These are phyloP conservation scores for Puccinia horiana DNA, from an alignment of 1,284 basidiomycete genomes.

Conservation along the genomic window DNA sequence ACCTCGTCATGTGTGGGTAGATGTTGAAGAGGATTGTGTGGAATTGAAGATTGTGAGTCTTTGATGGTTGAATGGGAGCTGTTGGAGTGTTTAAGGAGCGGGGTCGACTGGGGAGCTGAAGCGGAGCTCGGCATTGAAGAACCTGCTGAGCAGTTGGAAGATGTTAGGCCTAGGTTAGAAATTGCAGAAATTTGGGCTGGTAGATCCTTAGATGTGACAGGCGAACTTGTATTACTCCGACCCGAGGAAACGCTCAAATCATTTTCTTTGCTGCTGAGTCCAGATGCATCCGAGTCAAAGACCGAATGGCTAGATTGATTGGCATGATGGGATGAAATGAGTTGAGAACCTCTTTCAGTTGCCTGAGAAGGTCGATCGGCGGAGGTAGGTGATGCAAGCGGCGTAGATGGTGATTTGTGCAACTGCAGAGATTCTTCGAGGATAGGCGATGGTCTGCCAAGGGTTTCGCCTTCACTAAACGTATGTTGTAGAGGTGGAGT, in stretches of 20 bases:
- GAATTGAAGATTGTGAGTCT: conserved; percentile 18
- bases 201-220: conserved; percentile 53
- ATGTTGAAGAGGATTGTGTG: conserved; percentile 19
- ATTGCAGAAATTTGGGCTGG: conserved; percentile 48
- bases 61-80: conserved; percentile 49
- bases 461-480: conserved; percentile 50
- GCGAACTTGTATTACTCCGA: conserved; percentile 55
- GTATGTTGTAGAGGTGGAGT: conserved; percentile 54
- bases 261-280: conserved; percentile 53
- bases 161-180: conserved; percentile 29
- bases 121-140: conserved; percentile 43
- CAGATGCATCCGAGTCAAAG: conserved; percentile 50
- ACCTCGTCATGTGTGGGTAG: conserved; percentile 22
- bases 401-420: conserved; percentile 38
- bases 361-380: conserved; percentile 51
- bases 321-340: neutral
- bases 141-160: conserved; percentile 48
- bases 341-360: conserved; percentile 8
- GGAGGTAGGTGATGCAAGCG: conserved; percentile 49
- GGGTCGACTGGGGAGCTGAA: neutral
- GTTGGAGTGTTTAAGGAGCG: conserved; percentile 35
- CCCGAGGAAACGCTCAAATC: conserved; percentile 54
- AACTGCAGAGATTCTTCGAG: conserved; percentile 39
- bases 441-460: conserved; percentile 42
- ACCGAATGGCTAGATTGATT: conserved; percentile 11